Percentiles rank a stretch among this genome's conserved stretches.
Conservation (phyloP, 805 yeast species). For the Candida maesae region DNA sequence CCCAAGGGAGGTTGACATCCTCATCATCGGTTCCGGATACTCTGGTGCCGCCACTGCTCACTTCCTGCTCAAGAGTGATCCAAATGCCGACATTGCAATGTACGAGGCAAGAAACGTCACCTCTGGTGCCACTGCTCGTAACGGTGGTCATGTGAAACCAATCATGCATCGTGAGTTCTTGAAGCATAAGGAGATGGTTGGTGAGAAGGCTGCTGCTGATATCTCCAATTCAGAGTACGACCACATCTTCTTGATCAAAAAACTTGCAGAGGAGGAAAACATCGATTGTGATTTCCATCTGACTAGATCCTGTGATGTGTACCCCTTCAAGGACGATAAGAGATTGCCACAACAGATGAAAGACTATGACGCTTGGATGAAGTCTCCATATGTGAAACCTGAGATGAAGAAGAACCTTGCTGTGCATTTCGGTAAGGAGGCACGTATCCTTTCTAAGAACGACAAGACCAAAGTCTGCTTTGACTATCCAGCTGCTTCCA, state of each 20-base stretch:
- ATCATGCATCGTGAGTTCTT: conserved; percentile 11
- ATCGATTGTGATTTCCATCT: conserved; percentile 36
- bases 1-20: conserved; percentile 35
- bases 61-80: conserved; percentile 29
- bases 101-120: conserved; percentile 39
- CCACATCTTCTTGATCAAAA: conserved; percentile 31
- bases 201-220: conserved; percentile 28
- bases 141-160: conserved; percentile 46
- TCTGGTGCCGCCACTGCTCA: conserved; percentile 39
- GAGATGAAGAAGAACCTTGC: conserved; percentile 28
- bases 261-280: conserved; percentile 28
- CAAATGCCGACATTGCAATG: conserved; percentile 24
- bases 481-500: conserved; percentile 40
- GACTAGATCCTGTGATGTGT: conserved; percentile 32
- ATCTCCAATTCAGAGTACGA: conserved; percentile 33
- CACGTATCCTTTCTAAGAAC: conserved; percentile 58
- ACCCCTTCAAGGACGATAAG: conserved; percentile 21
- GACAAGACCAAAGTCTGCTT: conserved; percentile 78
- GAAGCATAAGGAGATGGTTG: conserved; percentile 1
- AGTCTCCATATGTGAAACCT: conserved; percentile 28
- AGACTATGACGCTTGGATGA: conserved; percentile 13
- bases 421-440: conserved; percentile 30
- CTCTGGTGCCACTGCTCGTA: conserved; percentile 43
- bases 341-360: conserved; percentile 9
- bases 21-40: conserved; percentile 42